Percentiles rank a stretch among this genome's conserved stretches.
phyloP scores from a whole-genome alignment of 1,284 basidiomycete genomes.

The Fomes fomentarius region DNA sequence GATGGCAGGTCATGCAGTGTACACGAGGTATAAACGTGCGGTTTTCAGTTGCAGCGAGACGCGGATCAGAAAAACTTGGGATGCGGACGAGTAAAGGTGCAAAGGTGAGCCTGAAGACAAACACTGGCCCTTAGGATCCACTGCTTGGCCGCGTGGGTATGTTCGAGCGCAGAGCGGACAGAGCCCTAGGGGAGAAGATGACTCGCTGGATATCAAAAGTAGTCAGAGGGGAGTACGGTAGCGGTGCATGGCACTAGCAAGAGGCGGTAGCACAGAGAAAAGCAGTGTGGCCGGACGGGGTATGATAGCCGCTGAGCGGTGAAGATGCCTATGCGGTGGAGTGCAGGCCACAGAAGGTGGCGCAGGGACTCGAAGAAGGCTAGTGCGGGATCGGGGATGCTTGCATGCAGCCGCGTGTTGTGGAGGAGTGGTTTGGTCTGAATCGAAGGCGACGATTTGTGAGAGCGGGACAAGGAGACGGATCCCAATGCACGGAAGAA shows the following conservation, averaged over 20 bases:
- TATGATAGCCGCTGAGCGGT: slow-evolving; percentile 6
- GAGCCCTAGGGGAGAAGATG: not conserved
- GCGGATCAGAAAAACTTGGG: not conserved
- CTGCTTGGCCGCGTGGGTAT: slow-evolving; percentile 16
- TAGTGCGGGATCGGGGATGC: not conserved
- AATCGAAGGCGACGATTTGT: slow-evolving; percentile 1
- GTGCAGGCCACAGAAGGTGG: slow-evolving; percentile 4
- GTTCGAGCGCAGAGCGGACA: slow-evolving; percentile 1
- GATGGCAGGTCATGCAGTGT: not conserved
- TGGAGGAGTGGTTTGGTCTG: slow-evolving; percentile 6
- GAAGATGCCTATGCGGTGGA: slow-evolving; percentile 17
- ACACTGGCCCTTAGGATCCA: slow-evolving; percentile 5
- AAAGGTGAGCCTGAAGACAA: not conserved
- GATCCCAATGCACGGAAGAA: slow-evolving; percentile 14
- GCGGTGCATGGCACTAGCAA: not conserved
- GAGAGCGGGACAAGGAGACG: slow-evolving; percentile 9
- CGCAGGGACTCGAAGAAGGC: not conserved
- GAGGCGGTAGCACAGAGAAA: not conserved
- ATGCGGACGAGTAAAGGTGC: not conserved
- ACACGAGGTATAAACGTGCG: not conserved
- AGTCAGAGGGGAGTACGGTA: not conserved
- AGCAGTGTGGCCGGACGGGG: slow-evolving; percentile 5
- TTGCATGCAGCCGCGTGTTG: slow-evolving; percentile 17
- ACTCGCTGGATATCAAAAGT: not conserved
- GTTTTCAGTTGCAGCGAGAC: not conserved